These are phyloP conservation scores for Picea mariana DNA, from an alignment of 83 land plant species.

Conservation along the genomic window DNA sequence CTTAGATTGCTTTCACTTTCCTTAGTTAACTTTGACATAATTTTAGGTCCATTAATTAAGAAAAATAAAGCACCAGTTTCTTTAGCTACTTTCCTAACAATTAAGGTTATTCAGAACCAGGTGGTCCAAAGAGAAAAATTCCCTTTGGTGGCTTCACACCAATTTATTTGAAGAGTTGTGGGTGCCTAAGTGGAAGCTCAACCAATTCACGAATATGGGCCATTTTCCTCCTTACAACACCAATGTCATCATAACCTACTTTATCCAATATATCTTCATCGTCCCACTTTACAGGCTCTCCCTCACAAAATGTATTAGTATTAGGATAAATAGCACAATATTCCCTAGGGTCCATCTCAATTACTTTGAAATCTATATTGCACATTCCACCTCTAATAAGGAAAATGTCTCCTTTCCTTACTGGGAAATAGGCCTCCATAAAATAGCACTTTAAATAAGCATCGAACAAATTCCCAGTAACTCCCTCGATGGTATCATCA, in stretches of 20 bases:
- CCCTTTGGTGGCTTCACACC: constrained; percentile 78
- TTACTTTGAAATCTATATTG: constrained; percentile 64
- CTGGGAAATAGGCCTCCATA: too few species aligned
- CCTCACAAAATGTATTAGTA: constrained; percentile 63
- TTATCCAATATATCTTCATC: constrained; percentile 64
- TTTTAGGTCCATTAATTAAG: constrained; percentile 47
- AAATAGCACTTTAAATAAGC: too few species aligned
- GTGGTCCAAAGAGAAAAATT: constrained; percentile 63
- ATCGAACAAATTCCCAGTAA: too few species aligned
- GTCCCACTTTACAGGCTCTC: constrained; percentile 55
- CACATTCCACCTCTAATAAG: constrained; percentile 53
- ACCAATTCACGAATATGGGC: constrained; percentile 60
- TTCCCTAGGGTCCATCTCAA: constrained; percentile 23
- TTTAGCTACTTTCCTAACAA: constrained; percentile 67
- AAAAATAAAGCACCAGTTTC: constrained; percentile 71
- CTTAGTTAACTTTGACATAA: constrained; percentile 56
- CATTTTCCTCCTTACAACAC: constrained; percentile 67
- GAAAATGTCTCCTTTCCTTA: too few species aligned
- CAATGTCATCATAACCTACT: constrained; percentile 72
- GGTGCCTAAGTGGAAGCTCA: constrained; percentile 66
- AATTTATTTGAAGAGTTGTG: constrained; percentile 63
- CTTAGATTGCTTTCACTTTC: constrained; percentile 64
- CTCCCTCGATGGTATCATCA: too few species aligned
- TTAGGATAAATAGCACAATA: constrained; percentile 55
- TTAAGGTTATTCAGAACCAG: constrained; percentile 50